These are phyloP conservation scores for Oenanthe javanica DNA, from an alignment of 140 eudicot species.

Conservation along the genomic window DNA sequence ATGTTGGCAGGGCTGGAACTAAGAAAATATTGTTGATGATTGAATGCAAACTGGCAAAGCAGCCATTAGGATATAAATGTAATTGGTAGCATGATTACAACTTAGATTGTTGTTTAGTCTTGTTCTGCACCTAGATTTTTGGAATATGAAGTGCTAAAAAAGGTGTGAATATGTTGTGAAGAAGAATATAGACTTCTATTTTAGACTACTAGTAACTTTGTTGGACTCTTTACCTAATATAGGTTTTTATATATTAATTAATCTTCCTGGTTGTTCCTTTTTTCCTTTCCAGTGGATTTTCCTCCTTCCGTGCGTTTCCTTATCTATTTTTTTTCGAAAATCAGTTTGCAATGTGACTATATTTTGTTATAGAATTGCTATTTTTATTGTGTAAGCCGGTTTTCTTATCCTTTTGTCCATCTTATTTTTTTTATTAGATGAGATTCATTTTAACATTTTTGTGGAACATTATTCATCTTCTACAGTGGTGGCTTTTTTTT, in stretches of 20 bases:
- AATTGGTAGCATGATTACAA: neutral
- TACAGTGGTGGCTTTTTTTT: constrained; percentile 77
- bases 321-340: neutral
- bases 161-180: neutral
- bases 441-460: neutral
- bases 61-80: neutral
- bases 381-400: neutral
- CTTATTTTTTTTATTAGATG: neutral
- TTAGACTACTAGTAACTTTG: neutral
- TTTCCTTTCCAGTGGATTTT: neutral
- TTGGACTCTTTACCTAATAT: neutral
- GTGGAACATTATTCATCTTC: neutral
- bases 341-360: neutral
- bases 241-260: neutral
- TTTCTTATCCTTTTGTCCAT: neutral
- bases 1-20: too few species aligned
- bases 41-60: neutral
- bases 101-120: neutral
- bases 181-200: neutral
- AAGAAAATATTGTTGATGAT: too few species aligned
- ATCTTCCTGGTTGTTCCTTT: neutral
- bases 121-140: neutral
- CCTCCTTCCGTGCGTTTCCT: neutral
- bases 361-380: neutral
- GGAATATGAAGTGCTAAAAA: neutral